These are phyloP conservation scores for Chrysoporthe puriensis DNA, from an alignment of 2,329 filamentous ascomycete genomes.

Conservation along the genomic window DNA sequence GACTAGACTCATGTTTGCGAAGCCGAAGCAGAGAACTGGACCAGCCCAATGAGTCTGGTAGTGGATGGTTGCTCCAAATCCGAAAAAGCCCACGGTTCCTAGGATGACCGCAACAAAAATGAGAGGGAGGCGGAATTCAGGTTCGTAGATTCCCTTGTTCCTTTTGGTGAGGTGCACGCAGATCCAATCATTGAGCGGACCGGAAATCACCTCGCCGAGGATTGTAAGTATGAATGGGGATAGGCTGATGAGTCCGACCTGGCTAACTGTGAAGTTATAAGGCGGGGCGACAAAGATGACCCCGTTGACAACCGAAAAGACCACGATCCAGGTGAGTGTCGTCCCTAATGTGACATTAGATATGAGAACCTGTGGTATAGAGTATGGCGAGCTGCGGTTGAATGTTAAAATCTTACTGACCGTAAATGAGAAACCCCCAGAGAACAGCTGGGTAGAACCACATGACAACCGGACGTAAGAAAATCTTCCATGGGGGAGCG, in stretches of 20 bases:
- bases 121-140: slow-evolving; percentile 53
- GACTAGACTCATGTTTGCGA: slow-evolving; percentile 52
- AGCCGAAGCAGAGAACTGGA: slow-evolving; percentile 51
- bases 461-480: slow-evolving; percentile 50
- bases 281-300: slow-evolving; percentile 54
- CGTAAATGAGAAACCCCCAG: slow-evolving; percentile 54
- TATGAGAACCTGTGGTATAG: neutral
- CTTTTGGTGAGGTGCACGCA: slow-evolving; percentile 49
- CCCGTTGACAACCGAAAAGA: slow-evolving; percentile 52
- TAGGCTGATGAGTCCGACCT: slow-evolving; percentile 55
- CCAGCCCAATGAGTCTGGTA: slow-evolving; percentile 52
- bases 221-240: slow-evolving; percentile 53
- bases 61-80: slow-evolving; percentile 50
- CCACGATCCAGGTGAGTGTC: slow-evolving; percentile 39
- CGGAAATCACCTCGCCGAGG: slow-evolving; percentile 48
- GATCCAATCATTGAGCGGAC: slow-evolving; percentile 51
- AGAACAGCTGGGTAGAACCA: slow-evolving; percentile 55
- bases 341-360: slow-evolving; percentile 26
- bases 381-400: neutral
- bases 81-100: slow-evolving; percentile 50
- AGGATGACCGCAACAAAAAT: slow-evolving; percentile 46
- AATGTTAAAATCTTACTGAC: slow-evolving; percentile 45
- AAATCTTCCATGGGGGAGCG: slow-evolving; percentile 45
- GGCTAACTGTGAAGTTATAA: slow-evolving; percentile 54
- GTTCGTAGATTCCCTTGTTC: slow-evolving; percentile 58